Conservation (phyloP, 2,329 filamentous ascomycete species). For the Neofusicoccum umdonicola region DNA sequence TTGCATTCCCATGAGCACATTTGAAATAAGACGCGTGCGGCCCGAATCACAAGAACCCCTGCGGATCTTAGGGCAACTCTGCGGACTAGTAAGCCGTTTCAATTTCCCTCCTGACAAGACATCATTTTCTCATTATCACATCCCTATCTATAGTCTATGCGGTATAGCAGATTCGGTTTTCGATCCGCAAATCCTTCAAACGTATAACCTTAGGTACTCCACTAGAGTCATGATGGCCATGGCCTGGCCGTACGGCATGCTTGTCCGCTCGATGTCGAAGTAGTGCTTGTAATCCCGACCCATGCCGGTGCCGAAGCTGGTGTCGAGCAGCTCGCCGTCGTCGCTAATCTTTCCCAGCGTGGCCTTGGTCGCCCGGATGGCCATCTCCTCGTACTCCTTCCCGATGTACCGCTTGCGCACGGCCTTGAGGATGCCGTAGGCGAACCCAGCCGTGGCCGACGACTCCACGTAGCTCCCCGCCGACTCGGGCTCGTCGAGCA, state of each 20-base stretch:
- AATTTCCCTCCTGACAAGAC: background rate
- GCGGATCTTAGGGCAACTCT: background rate
- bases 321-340: slow-evolving; percentile 69
- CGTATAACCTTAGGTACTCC: slow-evolving; percentile 65
- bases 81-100: slow-evolving; percentile 7
- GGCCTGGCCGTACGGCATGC: slow-evolving; percentile 81
- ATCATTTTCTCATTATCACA: background rate
- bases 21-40: background rate
- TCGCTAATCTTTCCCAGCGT: slow-evolving; percentile 65
- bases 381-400: slow-evolving; percentile 59
- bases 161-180: background rate
- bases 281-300: slow-evolving; percentile 72
- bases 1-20: background rate
- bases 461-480: slow-evolving; percentile 74
- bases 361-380: slow-evolving; percentile 64
- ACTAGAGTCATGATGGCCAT: slow-evolving; percentile 82
- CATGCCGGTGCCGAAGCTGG: slow-evolving; percentile 78
- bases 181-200: background rate
- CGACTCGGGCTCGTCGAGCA: slow-evolving; percentile 64
- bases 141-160: slow-evolving; percentile 9
- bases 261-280: slow-evolving; percentile 71
- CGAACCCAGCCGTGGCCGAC: slow-evolving; percentile 77
- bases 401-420: slow-evolving; percentile 68
- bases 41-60: background rate
- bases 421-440: slow-evolving; percentile 75